Conservation (phyloP, 2,329 filamentous ascomycete genomes). For the Cladophialophora yegresii region DNA sequence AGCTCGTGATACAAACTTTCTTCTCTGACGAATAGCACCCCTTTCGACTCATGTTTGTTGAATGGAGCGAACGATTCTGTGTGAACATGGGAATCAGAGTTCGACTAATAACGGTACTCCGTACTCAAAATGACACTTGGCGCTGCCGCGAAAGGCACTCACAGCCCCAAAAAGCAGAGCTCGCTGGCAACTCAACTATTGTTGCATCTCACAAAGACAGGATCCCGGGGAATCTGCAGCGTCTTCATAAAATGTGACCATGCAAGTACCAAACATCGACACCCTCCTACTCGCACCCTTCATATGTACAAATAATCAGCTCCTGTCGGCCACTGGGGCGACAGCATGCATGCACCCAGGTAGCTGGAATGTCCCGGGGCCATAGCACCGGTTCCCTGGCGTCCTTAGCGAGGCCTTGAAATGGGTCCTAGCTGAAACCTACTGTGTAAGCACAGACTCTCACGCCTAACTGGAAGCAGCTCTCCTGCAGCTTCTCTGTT, state of each 20-base stretch:
- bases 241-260: background rate
- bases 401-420: background rate
- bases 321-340: background rate
- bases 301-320: background rate
- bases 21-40: background rate
- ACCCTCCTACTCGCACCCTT: background rate
- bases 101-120: background rate
- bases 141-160: background rate
- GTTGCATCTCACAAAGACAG: background rate
- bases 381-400: constrained; percentile 10
- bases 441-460: background rate
- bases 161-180: background rate
- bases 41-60: background rate
- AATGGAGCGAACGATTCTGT: background rate
- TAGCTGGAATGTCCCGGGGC: constrained; percentile 7
- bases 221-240: background rate
- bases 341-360: background rate
- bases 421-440: background rate
- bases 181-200: background rate
- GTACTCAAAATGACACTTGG: background rate
- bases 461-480: constrained; percentile 10
- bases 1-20: background rate
- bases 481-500: constrained; percentile 7
- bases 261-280: background rate
- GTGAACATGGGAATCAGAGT: background rate